Conservation (phyloP, 2,329 filamentous ascomycete species). For the Aphanoascus verrucosus region DNA sequence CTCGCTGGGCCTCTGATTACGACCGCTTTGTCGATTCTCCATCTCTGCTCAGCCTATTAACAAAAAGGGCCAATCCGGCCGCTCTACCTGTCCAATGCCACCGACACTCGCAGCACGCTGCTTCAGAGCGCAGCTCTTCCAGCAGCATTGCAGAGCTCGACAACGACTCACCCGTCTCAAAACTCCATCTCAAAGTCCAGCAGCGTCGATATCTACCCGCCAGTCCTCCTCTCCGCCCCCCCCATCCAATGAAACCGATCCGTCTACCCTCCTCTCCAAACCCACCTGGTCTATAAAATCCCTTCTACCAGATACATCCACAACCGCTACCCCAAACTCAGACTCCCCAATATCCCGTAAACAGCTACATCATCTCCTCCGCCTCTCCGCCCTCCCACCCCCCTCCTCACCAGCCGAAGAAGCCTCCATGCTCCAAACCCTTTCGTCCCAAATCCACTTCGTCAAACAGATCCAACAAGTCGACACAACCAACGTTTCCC, state of each 20-base stretch:
- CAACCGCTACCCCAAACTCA: conserved; percentile 20
- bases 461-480: conserved; percentile 76
- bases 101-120: background rate
- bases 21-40: background rate
- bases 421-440: conserved; percentile 57
- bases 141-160: background rate
- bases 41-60: conserved; percentile 25
- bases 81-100: background rate
- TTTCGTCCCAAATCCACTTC: conserved; percentile 78
- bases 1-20: no score
- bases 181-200: background rate
- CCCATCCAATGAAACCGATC: conserved; percentile 8
- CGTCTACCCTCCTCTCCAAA: conserved; percentile 46
- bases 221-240: background rate
- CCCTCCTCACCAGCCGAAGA: conserved; percentile 56
- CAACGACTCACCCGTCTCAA: background rate
- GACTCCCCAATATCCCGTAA: conserved; percentile 46
- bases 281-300: conserved; percentile 78
- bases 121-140: background rate
- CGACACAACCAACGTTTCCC: conserved; percentile 60
- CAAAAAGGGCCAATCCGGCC: conserved; percentile 29
- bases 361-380: conserved; percentile 72
- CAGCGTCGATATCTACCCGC: background rate
- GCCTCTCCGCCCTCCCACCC: conserved; percentile 73
- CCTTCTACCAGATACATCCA: conserved; percentile 47